phyloP scores from a whole-genome alignment of 805 yeast genomes.

The Pichia rugopelliculosa region DNA sequence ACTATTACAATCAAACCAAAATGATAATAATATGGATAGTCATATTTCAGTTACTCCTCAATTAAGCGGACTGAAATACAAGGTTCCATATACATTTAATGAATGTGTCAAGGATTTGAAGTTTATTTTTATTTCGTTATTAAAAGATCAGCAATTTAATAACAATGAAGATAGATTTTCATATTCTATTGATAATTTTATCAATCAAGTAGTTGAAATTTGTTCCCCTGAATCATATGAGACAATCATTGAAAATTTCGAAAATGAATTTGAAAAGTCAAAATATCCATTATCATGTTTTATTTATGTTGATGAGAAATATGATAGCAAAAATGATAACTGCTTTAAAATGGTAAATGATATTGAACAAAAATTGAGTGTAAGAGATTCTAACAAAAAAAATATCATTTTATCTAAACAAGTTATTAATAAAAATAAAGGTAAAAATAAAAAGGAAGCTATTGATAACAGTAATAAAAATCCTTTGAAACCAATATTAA shows the following conservation, averaged over 20 bases:
- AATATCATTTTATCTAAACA: not conserved
- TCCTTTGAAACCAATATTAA: no score
- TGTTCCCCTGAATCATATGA: conserved; percentile 3
- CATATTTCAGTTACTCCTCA: not conserved
- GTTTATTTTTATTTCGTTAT: not conserved
- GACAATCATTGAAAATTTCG: not conserved
- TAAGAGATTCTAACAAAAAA: no score
- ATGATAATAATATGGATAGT: not conserved
- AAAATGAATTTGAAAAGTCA: not conserved
- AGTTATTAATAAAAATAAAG: not conserved
- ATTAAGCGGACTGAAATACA: not conserved
- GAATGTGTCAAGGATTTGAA: conserved; percentile 2
- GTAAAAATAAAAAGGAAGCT: not conserved
- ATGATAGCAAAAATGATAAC: not conserved
- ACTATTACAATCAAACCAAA: not conserved
- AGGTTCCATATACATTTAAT: conserved; percentile 1
- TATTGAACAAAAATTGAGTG: not conserved
- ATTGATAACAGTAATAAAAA: not conserved
- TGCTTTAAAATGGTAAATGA: not conserved
- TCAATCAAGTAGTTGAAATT: not conserved
- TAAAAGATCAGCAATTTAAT: not conserved
- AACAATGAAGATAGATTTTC: not conserved
- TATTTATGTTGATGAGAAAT: not conserved
- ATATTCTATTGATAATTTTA: not conserved
- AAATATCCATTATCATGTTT: not conserved